A percentile compares a stretch with the other conserved stretches of the same genome.
Conservation (phyloP, 192 early-diverging fungal species). For the Coemansia erecta region DNA sequence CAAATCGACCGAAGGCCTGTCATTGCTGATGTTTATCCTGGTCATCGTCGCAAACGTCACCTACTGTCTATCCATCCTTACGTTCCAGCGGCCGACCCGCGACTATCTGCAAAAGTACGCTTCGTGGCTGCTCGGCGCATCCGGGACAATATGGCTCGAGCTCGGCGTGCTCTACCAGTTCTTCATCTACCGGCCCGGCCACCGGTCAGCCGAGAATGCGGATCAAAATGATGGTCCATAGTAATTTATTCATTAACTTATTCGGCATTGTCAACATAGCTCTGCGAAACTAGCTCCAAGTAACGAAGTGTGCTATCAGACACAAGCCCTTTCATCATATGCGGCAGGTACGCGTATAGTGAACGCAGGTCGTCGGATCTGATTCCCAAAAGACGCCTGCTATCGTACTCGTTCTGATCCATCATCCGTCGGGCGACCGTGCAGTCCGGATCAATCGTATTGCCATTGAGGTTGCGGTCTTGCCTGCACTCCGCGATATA, state of each 20-base stretch:
- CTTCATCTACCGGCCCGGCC: constrained; percentile 49
- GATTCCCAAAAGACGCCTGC: constrained; percentile 27
- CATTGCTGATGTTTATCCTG: constrained; percentile 74
- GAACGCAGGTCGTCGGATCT: constrained; percentile 22
- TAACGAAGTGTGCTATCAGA: neutral
- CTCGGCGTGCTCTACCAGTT: constrained; percentile 71
- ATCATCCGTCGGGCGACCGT: constrained; percentile 20
- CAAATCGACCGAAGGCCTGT: constrained; percentile 72
- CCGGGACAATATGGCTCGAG: constrained; percentile 70
- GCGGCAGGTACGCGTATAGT: constrained; percentile 27
- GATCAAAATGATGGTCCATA: neutral
- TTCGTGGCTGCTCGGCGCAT: constrained; percentile 70
- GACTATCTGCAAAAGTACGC: constrained; percentile 63
- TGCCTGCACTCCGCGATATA: constrained; percentile 13
- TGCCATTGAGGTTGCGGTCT: neutral
- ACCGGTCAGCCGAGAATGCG: neutral
- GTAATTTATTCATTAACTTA: neutral
- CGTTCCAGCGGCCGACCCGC: constrained; percentile 58
- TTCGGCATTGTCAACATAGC: constrained; percentile 68
- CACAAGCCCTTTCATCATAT: constrained; percentile 10
- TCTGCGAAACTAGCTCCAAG: constrained; percentile 18
- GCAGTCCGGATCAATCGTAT: constrained; percentile 7
- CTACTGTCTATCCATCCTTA: constrained; percentile 64
- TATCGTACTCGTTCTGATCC: neutral
- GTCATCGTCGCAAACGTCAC: constrained; percentile 69